Evolutionary conservation across 106 monocot genomes (phyloP), one percentile per base, ranked within the genome.

Genomic region (Triglochin maritima): DNA sequence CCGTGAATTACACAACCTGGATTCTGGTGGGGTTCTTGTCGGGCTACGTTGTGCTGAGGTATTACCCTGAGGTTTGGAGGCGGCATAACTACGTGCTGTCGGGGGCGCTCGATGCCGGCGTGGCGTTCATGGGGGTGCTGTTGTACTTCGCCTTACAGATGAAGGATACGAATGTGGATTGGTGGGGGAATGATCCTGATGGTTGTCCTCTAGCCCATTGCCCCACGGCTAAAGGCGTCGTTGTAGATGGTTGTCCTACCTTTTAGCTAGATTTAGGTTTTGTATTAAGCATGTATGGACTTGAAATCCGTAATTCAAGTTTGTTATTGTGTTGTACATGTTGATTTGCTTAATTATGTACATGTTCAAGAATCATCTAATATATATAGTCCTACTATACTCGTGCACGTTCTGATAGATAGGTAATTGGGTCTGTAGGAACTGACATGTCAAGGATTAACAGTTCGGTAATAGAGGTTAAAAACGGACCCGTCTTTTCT

Each of bases 51-150:
- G 83, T 87, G 41, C 85, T 85, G 59, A 81, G 77, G 50, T 83
- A 81, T 60, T 57, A 81, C 44, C 75, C 87, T 1, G 84, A 81
- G 9, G 90, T 89, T 89, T 95, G 94, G 94, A 69, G 79, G 74
- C 59, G 85, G 47, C 87, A 95, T 53, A 94, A 94, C 71, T 94
- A 89, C 47, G 65, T 94, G 57, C 74, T 94, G n/a, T 89, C 94
- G 3, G 89, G 84, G 0, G 89, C 89, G 1, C 57, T 94, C 57
- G 89, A 94, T 74, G 89, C 89, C 3, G 86, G 89, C 4, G 71
- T 94, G 48, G 89, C 94, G 2, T 89, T 94, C 76, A 94, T 94
- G 94, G 94, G 78, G 0, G 89, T 94, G 17, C 17, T 94, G 51
- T 49, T 94, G 69, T 89, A 87, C 60, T 73, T 73, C 67, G 11